A percentile compares a stretch with the other conserved stretches of the same genome.
Evolutionary conservation across 2,329 filamentous ascomycete genomes (phyloP).

Genomic region (Diplodia scrobiculata): DNA sequence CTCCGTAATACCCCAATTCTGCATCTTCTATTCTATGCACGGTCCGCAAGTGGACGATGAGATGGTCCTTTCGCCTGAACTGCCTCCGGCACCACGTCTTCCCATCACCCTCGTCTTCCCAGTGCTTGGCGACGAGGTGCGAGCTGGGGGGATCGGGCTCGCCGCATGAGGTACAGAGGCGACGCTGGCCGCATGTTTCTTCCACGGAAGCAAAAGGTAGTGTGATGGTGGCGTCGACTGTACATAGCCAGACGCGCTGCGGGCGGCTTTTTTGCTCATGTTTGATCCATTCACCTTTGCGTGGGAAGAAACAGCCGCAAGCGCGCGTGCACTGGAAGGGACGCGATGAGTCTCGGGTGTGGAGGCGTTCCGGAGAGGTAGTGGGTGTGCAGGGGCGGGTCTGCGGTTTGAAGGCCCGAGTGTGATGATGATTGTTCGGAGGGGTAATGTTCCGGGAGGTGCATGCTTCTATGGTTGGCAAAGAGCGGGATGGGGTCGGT

Average conservation of each 20-base stretch:
- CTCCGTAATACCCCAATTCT: background rate
- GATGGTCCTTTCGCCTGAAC: slow-evolving; percentile 11
- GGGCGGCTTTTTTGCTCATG: slow-evolving; percentile 17
- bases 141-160: background rate
- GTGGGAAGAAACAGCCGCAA: background rate
- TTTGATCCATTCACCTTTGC: slow-evolving; percentile 15
- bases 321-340: slow-evolving; percentile 15
- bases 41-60: background rate
- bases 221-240: background rate
- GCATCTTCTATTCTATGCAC: background rate
- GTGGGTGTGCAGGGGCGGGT: background rate
- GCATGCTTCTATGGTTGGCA: background rate
- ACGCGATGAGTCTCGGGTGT: background rate
- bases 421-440: background rate
- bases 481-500: background rate
- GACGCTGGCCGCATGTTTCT: background rate
- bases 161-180: background rate
- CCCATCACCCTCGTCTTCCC: background rate
- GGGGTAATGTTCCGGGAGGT: background rate
- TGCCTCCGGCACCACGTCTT: background rate
- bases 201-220: background rate
- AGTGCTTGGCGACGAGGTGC: background rate
- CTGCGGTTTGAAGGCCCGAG: background rate
- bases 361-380: background rate
- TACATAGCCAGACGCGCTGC: slow-evolving; percentile 7